Percentiles rank a stretch among this genome's conserved stretches.
Conservation (phyloP, 2,329 filamentous ascomycete genomes). For the Myrmaecium sp. region DNA sequence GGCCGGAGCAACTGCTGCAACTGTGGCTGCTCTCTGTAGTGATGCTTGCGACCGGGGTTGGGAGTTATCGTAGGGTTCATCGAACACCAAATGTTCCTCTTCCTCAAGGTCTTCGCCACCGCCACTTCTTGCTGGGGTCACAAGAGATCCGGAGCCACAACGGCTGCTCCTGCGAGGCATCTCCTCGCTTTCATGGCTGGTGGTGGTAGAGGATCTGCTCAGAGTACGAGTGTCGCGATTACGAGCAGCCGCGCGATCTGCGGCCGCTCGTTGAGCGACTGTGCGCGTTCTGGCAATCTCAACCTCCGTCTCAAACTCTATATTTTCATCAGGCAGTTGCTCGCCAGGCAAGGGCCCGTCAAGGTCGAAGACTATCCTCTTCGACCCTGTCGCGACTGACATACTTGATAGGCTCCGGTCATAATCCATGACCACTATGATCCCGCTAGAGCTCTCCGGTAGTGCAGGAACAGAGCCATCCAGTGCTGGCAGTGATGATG, state of each 20-base stretch:
- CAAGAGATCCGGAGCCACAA: no score
- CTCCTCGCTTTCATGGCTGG: slow-evolving; percentile 6
- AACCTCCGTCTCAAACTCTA: slow-evolving; percentile 25
- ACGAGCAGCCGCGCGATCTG: slow-evolving; percentile 10
- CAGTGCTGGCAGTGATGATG: slow-evolving; percentile 8
- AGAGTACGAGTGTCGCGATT: slow-evolving; percentile 13
- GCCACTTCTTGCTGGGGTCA: no score
- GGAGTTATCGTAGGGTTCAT: slow-evolving; percentile 23
- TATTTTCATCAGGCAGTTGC: slow-evolving; percentile 19
- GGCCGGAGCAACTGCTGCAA: slow-evolving; percentile 48
- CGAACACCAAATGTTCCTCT: slow-evolving; percentile 18
- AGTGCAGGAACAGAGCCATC: slow-evolving; percentile 10
- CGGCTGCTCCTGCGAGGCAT: slow-evolving; percentile 4
- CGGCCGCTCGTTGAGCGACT: slow-evolving; percentile 18
- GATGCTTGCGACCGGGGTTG: slow-evolving; percentile 23
- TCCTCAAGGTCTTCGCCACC: slow-evolving; percentile 9
- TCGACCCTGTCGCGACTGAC: slow-evolving; percentile 9
- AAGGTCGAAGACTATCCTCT: slow-evolving; percentile 19
- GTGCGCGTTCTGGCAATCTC: slow-evolving; percentile 22
- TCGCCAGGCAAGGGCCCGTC: slow-evolving; percentile 21
- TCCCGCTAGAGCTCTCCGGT: slow-evolving; percentile 17
- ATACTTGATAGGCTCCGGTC: slow-evolving; percentile 13
- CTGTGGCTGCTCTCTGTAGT: slow-evolving; percentile 25
- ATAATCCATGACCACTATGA: slow-evolving; percentile 22
- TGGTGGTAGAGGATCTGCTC: slow-evolving; percentile 15